Conservation (phyloP, 1,139 yeast genomes). For the Kodamaea derodonti region DNA sequence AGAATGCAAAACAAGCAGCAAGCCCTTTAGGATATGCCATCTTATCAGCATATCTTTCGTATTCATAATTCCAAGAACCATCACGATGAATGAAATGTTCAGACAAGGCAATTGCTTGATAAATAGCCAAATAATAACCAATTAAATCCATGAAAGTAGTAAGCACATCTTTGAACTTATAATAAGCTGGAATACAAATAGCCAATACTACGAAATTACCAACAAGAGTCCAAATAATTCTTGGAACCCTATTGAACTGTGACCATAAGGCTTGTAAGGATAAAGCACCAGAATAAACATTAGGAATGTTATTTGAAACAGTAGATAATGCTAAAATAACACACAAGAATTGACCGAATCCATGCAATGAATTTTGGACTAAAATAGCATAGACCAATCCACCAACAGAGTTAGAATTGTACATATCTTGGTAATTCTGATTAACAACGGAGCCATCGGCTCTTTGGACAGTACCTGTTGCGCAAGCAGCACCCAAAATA, state of each 20-base stretch:
- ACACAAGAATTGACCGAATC: conserved; percentile 86
- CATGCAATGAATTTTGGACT: conserved; percentile 75
- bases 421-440: conserved; percentile 25
- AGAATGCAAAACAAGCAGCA: conserved; percentile 75
- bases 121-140: conserved; percentile 87
- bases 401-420: conserved; percentile 61
- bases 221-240: conserved; percentile 73
- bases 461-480: conserved; percentile 54
- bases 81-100: conserved; percentile 78
- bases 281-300: conserved; percentile 84
- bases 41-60: conserved; percentile 55
- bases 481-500: conserved; percentile 86
- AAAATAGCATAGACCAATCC: conserved; percentile 77
- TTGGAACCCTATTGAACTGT: conserved; percentile 66
- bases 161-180: conserved; percentile 68
- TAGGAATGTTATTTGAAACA: conserved; percentile 86
- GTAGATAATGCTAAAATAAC: conserved; percentile 81
- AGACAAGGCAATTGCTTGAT: conserved; percentile 64
- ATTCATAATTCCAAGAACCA: conserved; percentile 60
- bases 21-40: conserved; percentile 63
- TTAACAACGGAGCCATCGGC: conserved; percentile 36
- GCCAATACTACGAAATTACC: conserved; percentile 80
- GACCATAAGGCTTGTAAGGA: conserved; percentile 84
- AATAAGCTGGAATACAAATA: conserved; percentile 83
- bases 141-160: conserved; percentile 84